Conservation (phyloP, 225 moss, liverwort and hornwort genomes). For the Polytrichum commune region DNA sequence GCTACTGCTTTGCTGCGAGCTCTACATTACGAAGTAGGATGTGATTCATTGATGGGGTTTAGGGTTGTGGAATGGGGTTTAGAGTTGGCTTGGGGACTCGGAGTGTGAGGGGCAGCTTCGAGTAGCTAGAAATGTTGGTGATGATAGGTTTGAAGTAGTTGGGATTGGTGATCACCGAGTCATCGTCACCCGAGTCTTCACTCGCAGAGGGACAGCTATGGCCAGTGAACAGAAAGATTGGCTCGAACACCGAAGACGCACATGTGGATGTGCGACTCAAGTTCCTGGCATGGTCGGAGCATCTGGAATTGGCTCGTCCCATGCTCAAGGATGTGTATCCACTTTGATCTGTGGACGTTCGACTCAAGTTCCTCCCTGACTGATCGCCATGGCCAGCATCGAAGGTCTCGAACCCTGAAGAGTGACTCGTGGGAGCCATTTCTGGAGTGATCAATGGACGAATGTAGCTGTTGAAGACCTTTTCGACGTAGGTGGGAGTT, state of each 20-base stretch:
- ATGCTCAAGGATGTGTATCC: conserved; percentile 28
- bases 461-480: background rate
- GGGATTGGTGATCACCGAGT: conserved; percentile 20
- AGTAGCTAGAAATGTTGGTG: conserved; percentile 6
- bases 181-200: conserved; percentile 6
- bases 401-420: background rate
- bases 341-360: conserved; percentile 37
- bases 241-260: conserved; percentile 19
- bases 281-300: conserved; percentile 8
- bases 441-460: conserved; percentile 10
- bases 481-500: conserved; percentile 1
- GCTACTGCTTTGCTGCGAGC: no score
- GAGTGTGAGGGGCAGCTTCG: no score
- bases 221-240: conserved; percentile 31
- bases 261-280: conserved; percentile 22
- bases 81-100: no score
- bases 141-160: conserved; percentile 40
- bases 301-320: conserved; percentile 12
- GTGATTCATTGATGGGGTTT: no score
- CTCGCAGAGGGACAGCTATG: conserved; percentile 19
- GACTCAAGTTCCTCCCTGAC: conserved; percentile 18
- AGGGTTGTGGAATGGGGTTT: no score
- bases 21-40: no score
- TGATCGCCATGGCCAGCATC: background rate
- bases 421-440: background rate